These are phyloP conservation scores for Penicillium desertorum DNA, from an alignment of 495 filamentous ascomycete species.

Conservation along the genomic window DNA sequence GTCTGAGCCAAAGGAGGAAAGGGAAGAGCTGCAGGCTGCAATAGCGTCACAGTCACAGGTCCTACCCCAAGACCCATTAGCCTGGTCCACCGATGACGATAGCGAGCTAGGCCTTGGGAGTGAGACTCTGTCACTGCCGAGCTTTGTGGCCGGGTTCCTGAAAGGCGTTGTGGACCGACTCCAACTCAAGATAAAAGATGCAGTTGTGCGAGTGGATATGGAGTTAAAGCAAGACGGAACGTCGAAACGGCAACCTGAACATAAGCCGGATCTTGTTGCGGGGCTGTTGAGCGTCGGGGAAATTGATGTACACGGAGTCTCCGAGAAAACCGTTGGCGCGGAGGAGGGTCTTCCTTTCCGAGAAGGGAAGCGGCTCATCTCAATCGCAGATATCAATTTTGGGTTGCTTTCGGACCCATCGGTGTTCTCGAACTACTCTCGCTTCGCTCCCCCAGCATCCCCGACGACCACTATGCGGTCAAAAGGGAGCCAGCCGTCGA, in stretches of 20 bases:
- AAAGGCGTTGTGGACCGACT: constrained; percentile 80
- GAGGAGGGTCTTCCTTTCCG: constrained; percentile 32
- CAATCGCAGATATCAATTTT: constrained; percentile 60
- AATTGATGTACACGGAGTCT: constrained; percentile 66
- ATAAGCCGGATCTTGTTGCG: constrained; percentile 53
- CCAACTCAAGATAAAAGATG: constrained; percentile 66
- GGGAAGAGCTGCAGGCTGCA: constrained; percentile 72
- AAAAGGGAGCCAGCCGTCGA: constrained; percentile 36
- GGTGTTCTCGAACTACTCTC: constrained; percentile 65
- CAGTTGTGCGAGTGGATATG: constrained; percentile 63
- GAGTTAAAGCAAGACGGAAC: constrained; percentile 48
- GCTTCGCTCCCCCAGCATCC: constrained; percentile 60
- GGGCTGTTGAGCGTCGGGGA: constrained; percentile 65
- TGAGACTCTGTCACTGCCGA: constrained; percentile 70
- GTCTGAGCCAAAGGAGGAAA: constrained; percentile 73
- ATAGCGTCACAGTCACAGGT: constrained; percentile 62
- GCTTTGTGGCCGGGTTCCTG: constrained; percentile 77
- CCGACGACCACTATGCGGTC: constrained; percentile 54
- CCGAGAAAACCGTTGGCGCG: constrained; percentile 31
- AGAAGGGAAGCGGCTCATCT: constrained; percentile 65
- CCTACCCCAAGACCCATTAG: constrained; percentile 42
- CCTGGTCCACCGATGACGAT: constrained; percentile 56
- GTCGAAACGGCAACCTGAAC: constrained; percentile 40
- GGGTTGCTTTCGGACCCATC: constrained; percentile 70
- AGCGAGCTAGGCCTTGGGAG: constrained; percentile 69